phyloP scores from a whole-genome alignment of 176 grass and related monocot species.

The Pharus latifolius region DNA sequence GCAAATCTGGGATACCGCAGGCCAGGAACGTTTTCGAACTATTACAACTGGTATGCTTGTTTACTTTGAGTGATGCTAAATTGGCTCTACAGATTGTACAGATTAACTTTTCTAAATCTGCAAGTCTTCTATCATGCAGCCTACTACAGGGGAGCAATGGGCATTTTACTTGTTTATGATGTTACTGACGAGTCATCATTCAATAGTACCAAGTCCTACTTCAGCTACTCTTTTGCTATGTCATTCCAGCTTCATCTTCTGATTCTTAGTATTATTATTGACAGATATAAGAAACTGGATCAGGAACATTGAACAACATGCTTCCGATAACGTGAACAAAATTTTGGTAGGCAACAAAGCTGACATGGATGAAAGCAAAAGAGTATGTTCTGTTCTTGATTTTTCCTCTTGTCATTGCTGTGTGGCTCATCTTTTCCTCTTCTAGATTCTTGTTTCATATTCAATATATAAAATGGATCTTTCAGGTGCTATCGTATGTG shows the following conservation, averaged over 20 bases:
- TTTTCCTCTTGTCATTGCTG: not conserved
- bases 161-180: conserved; percentile 74
- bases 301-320: conserved; percentile 64
- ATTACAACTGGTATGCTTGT: conserved; percentile 53
- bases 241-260: not conserved
- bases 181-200: conserved; percentile 61
- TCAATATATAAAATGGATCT: no score
- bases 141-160: conserved; percentile 68
- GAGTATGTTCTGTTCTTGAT: not conserved
- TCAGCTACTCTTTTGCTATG: not conserved
- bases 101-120: not conserved
- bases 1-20: conserved; percentile 72
- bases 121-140: conserved; percentile 44
- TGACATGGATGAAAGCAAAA: conserved; percentile 57
- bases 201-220: conserved; percentile 37
- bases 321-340: conserved; percentile 52
- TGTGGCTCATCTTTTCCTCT: not conserved
- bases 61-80: not conserved
- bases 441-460: not conserved
- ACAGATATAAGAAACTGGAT: conserved; percentile 81
- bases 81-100: not conserved
- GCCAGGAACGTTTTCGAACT: conserved; percentile 64
- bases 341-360: conserved; percentile 48
- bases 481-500: no score
- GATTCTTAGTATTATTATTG: not conserved